Evolutionary conservation across 495 filamentous ascomycete species (phyloP), one percentile per base, ranked within the genome.

Genomic region (Penicillium diatomitis): DNA sequence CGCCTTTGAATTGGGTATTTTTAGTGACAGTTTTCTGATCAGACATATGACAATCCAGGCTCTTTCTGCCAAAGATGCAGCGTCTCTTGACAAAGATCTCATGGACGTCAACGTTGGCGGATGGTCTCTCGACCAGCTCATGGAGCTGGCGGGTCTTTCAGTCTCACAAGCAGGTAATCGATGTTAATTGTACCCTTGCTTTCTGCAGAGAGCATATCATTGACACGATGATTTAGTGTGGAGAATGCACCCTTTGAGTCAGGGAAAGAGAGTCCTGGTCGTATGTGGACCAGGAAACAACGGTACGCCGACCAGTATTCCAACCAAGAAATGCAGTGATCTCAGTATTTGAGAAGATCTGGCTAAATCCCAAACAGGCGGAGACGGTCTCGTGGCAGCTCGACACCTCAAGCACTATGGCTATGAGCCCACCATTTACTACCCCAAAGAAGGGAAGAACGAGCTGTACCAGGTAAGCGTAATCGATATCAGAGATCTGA

Each of bases 201-300:
- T 8, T 3, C 2, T 3, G 9, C 0, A 29, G 5, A 2, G 7
- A 0, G 7, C 8, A 9, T 1, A 30, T 11, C 33, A 10, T 12
- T 0, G 2, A 12, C 44, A 27, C 47, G 5, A 20, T 47, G 0
- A 44, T 47, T 31, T 29, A 63, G 60, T 63, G 0, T 63, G 61
- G 61, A 49, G 29, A 29, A 73, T 96, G 5, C 90, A 96, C 58
- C 91, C 92, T 0, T 78, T 78, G 2, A 79, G 56, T 49, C 75
- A 78, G 58, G 88, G 90, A 3, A 81, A 75, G 46, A 77, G 84
- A 41, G 69, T 98, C 38, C 78, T 98, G 33, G 81, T 98, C 3
- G 87, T 90, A 47, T 95, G 90, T 55, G 92, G 92, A 30, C 92
- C 92, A 39, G 90, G 90, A 37, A 96, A 96, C 63, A 96, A 96